Base-by-base conservation (phyloP, 140 eudicot genomes). In the Eryngium alpinum region DNA sequence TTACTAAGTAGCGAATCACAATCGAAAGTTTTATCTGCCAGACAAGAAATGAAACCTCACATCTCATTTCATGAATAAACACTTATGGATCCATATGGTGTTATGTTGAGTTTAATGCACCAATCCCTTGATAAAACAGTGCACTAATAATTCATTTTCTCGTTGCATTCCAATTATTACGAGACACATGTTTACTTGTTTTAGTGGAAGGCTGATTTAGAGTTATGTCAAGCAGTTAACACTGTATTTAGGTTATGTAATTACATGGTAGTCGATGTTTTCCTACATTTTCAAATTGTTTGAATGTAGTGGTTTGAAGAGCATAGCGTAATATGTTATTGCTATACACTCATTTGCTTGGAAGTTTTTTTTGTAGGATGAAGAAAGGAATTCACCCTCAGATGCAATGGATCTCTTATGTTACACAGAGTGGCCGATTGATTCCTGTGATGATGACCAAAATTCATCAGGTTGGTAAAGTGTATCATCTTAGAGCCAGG, bases 311-410 rank as follows among this genome's bases (percentile, higher is more conserved):
- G 1, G 2, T 6, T 16, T 69, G 75, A 7, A 38, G 29, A 25
- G 1, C 43, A 28, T 66, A 67, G 18, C 24, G 31, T 29, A 31
- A 33, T 33, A 7, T 71, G 76, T 33, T 71, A 25, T 71, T 71
- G 28, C 17, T 17, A 6, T 70, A 70, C 1, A 28, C 32, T 10
- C 11, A 16, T 33, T 19, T 31, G 76, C 28, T 71, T 71, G 34
- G 73, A 82, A 72, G 53, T 31, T 53, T 31, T 53, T 83, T 65
- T 74, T 43, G 32, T 77, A 72, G 84, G 86, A 96, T 96, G 99
- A 96, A 93, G 99, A 96, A 96, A 91, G 99, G 99, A 43, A 85
- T 96, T 81, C 99, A 96, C 82, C 99, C 99, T 80, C 99, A 96
- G 87, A 77, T 90, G 97, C 99, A 96, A 85, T 96, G 99, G 99